Evolutionary conservation across 495 filamentous ascomycete species (phyloP), one percentile per base, ranked within the genome.

Genomic region (Stereocaulon alpinum): DNA sequence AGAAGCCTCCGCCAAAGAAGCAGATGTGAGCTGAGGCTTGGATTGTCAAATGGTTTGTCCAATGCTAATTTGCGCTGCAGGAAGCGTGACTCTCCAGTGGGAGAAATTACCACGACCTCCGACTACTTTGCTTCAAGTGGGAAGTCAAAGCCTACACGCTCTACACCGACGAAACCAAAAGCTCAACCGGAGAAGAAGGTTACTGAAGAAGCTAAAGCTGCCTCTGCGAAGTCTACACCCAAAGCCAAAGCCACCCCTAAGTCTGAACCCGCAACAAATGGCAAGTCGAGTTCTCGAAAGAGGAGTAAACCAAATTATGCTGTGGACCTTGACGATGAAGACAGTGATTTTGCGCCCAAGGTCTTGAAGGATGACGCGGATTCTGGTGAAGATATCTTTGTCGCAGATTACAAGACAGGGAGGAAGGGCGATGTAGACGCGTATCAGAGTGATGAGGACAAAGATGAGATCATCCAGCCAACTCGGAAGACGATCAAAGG

Each of bases 331-430:
- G 63, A 69, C 29, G 77, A 80, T 64, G 78, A 59, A 30, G 66
- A 61, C 24, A 58, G 64, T 58, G 55, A 66, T 47, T 64, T 62
- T 60, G 56, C 47, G 61, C 72, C 32, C 71, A 51, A 78, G 37
- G 59, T 82, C 55, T 80, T 85, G 10, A 75, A 77, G 40, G 85
- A 85, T 53, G 81, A 79, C 55, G 72, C 76, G n/a, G 80, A 86
- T 55, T 86, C 77, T 6, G 82, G 77, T 14, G 87, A 90, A 59
- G 87, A 91, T 63, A 86, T 90, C 17, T 86, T 85, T 66, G 82
- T 81, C 2, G 80, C 81, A 0, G 84, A 86, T 51, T 81, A 79
- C n/a, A 79, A 74, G 63, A 71, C 69, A 58, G 72, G 73, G 48
- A 69, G 69, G 51, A 87, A 83, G 61, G 68, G 63, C 42, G 70